Evolutionary conservation across 2,329 filamentous ascomycete species (phyloP).

Genomic region (Herpotrichia juniperi): DNA sequence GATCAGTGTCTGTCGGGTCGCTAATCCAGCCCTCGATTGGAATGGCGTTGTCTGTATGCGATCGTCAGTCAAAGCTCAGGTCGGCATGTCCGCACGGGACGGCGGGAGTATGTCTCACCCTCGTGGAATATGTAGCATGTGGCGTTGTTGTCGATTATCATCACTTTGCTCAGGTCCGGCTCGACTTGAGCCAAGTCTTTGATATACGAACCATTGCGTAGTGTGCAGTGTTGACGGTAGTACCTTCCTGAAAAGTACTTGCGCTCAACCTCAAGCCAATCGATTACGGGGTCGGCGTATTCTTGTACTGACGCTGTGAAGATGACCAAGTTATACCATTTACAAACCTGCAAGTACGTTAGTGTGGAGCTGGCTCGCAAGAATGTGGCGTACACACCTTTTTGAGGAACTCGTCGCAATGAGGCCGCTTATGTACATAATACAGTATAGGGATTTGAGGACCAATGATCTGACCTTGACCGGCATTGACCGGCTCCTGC

Average conservation of each 20-base stretch:
- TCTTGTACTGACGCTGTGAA: conserved; percentile 98
- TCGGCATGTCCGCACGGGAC: conserved; percentile 11
- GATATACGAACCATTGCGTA: conserved; percentile 94
- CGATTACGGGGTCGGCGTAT: conserved; percentile 97
- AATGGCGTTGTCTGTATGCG: conserved; percentile 85
- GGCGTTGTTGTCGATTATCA: conserved; percentile 98
- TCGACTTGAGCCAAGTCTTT: conserved; percentile 97
- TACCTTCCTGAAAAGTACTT: conserved; percentile 95
- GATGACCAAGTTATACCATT: conserved; percentile 97
- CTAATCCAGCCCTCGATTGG: conserved; percentile 99
- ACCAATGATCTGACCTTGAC: conserved; percentile 68
- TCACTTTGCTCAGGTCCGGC: conserved; percentile 95
- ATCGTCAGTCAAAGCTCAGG: conserved; percentile 17
- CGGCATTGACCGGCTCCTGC: conserved; percentile 71
- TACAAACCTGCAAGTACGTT: conserved; percentile 68
- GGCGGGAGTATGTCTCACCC: conserved; percentile 63
- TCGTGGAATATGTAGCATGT: conserved; percentile 98
- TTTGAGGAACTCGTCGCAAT: conserved; percentile 95
- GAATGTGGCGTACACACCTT: conserved; percentile 60
- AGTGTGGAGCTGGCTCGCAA: conserved; percentile 17
- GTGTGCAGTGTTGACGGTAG: conserved; percentile 97
- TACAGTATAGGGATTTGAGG: conserved; percentile 97
- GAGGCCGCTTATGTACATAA: conserved; percentile 96
- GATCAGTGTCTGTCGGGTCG: conserved; percentile 94
- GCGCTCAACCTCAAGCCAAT: conserved; percentile 95